Conservation (phyloP, 495 filamentous ascomycete species). For the Astrothelium macrocarpum region DNA sequence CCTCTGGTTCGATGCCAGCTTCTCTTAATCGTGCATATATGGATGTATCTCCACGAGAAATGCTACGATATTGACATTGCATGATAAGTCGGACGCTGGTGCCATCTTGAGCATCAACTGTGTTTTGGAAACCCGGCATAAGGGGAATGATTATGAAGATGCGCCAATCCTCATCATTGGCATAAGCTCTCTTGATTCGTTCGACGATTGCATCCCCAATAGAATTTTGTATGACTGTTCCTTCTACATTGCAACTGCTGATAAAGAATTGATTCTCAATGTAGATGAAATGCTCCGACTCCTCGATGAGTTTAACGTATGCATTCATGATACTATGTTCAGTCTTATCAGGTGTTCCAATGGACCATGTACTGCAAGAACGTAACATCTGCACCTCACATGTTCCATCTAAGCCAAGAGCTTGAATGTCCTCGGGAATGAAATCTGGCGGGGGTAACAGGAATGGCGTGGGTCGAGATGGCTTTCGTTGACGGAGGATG, state of each 20-base stretch:
- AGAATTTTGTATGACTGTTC: conserved; percentile 76
- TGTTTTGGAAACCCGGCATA: conserved; percentile 97
- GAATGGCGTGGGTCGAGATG: conserved; percentile 87
- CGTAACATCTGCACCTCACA: conserved; percentile 95
- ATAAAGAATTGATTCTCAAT: conserved; percentile 99
- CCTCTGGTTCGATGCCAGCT: conserved; percentile 84
- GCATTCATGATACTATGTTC: conserved; percentile 95
- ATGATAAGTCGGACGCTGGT: conserved; percentile 92
- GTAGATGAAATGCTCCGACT: conserved; percentile 95
- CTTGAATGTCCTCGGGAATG: conserved; percentile 71
- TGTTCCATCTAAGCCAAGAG: conserved; percentile 78
- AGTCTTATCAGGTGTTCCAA: conserved; percentile 69
- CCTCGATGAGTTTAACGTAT: conserved; percentile 87
- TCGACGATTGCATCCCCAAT: conserved; percentile 95
- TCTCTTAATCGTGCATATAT: conserved; percentile 81
- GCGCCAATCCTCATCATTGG: conserved; percentile 82
- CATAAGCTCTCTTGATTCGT: conserved; percentile 74
- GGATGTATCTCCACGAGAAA: conserved; percentile 84
- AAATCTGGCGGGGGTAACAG: conserved; percentile 90
- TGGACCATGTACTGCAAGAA: conserved; percentile 82
- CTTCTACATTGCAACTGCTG: conserved; percentile 80
- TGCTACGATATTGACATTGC: conserved; percentile 95
- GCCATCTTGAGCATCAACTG: conserved; percentile 85
- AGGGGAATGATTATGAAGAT: conserved; percentile 91
- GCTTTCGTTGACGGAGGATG: conserved; percentile 84